Evolutionary conservation across 2,329 filamentous ascomycete species (phyloP), one percentile per base, ranked within the genome.

Genomic region (Botryotinia narcissicola): DNA sequence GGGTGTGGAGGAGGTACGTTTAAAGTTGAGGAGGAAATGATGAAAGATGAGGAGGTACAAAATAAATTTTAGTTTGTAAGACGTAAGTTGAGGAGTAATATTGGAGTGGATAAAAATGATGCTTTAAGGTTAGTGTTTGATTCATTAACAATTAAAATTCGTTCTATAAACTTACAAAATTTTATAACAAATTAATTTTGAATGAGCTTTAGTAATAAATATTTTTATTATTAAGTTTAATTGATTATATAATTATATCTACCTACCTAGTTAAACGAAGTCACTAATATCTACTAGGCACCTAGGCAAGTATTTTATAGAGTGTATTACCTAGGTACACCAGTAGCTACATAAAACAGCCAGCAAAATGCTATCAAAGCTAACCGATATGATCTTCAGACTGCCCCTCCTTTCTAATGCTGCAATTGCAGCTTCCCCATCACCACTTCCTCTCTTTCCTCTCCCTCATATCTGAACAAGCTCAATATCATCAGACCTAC

Each of bases 401-500:
- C 4, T 68, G 48, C 66, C 66, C 66, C 66, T 57, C 66, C 35
- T 42, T 69, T 57, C 66, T 25, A 3, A 57, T 57, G 37, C 37
- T 37, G 37, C 66, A 57, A 57, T 69, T 57, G 37, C 37, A 44
- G 57, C 20, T 14, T n/a, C 20, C 48, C 48, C 35, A 48, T 35
- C 29, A 35, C n/a, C 44, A 35, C 10, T 48, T n/a, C 18, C 18
- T 12, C 32, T 68, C 48, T 29, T 18, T 9, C 32, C 10, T 20
- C 59, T 25, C 32, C n/a, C 59, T 32, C 35, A 72, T 22, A 72
- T 35, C 22, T 32, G 37, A 25, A n/a, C 37, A 46, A 72, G 51
- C 51, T 73, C 71, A 20, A 73, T 46, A 5, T 63, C 71, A 20
- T 73, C 66, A 29, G 71, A 63, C 35, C 44, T n/a, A 32, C 57